Conservation (phyloP, 441 rosid species). For the Gossypium davidsonii region DNA sequence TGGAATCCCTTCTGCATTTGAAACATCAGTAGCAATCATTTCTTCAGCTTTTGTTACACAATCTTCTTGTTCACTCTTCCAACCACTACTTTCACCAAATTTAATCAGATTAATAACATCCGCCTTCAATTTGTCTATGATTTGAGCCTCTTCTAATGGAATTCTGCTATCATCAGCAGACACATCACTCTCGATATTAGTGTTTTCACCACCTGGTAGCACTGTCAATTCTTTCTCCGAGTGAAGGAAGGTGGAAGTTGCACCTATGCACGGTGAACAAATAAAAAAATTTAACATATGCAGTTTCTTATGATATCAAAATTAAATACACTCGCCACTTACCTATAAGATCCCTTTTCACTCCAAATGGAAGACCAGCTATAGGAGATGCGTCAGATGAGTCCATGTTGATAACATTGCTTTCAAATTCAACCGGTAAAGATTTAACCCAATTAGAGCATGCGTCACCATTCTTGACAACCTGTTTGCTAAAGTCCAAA, state of each 20-base stretch:
- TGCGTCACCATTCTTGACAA: neutral
- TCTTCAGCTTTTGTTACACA: neutral
- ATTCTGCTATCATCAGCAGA: constrained; percentile 1
- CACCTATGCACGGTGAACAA: neutral
- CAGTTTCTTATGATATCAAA: neutral
- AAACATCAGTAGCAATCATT: neutral
- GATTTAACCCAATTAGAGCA: neutral
- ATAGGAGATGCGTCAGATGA: neutral
- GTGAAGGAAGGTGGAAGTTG: neutral
- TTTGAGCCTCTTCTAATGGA: neutral
- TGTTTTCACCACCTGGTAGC: neutral
- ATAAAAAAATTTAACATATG: neutral
- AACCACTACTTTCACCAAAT: neutral
- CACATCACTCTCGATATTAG: neutral
- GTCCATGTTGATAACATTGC: neutral
- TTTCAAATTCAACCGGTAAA: neutral
- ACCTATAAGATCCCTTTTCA: constrained; percentile 1
- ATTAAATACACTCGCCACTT: neutral
- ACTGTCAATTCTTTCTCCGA: constrained; percentile 1
- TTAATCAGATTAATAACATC: neutral
- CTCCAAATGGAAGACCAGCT: neutral
- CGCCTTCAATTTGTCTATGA: neutral
- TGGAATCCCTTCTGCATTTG: constrained; percentile 3
- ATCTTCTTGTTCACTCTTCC: neutral
- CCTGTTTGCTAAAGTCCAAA: neutral